Evolutionary conservation across 2,329 filamentous ascomycete genomes (phyloP).

Genomic region (Harringtonia aguacate): DNA sequence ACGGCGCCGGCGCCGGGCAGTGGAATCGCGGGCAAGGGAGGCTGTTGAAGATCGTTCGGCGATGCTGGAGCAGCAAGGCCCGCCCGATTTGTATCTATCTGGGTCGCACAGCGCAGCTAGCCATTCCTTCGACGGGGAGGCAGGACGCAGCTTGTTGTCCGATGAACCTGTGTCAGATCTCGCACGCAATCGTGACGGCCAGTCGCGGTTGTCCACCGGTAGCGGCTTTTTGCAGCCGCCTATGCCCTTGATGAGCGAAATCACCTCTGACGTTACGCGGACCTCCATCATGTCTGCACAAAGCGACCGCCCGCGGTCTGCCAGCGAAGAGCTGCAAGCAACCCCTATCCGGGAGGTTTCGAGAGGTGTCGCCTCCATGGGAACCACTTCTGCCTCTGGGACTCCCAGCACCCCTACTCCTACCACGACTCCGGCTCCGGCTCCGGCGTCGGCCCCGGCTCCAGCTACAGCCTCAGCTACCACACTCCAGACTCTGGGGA

Average conservation of each 20-base stretch:
- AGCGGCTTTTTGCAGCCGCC: slow-evolving; percentile 46
- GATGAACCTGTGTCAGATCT: background rate
- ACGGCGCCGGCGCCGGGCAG: slow-evolving; percentile 38
- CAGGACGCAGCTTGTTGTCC: background rate
- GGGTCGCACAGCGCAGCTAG: slow-evolving; percentile 6
- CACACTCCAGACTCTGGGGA: slow-evolving; percentile 50
- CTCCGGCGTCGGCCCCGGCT: too few species aligned
- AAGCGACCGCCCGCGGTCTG: slow-evolving; percentile 61
- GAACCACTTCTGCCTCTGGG: too few species aligned
- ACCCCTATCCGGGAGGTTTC: slow-evolving; percentile 54
- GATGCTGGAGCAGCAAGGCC: slow-evolving; percentile 24
- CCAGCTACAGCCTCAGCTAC: too few species aligned
- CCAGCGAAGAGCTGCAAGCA: slow-evolving; percentile 42
- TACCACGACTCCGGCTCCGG: slow-evolving; percentile 40
- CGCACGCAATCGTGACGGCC: slow-evolving; percentile 36
- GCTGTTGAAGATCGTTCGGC: slow-evolving; percentile 20
- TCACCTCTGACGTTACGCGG: slow-evolving; percentile 80
- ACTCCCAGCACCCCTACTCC: slow-evolving; percentile 51
- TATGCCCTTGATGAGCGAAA: slow-evolving; percentile 80
- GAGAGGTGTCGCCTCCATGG: slow-evolving; percentile 43
- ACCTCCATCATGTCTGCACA: slow-evolving; percentile 78
- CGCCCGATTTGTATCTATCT: slow-evolving; percentile 6
- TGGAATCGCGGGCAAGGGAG: slow-evolving; percentile 35
- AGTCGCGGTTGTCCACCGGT: slow-evolving; percentile 37
- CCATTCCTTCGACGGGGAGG: slow-evolving; percentile 4